These are phyloP conservation scores for Blepharisma stoltei DNA, from an alignment of 73 alveolate genomes.

Conservation along the genomic window DNA sequence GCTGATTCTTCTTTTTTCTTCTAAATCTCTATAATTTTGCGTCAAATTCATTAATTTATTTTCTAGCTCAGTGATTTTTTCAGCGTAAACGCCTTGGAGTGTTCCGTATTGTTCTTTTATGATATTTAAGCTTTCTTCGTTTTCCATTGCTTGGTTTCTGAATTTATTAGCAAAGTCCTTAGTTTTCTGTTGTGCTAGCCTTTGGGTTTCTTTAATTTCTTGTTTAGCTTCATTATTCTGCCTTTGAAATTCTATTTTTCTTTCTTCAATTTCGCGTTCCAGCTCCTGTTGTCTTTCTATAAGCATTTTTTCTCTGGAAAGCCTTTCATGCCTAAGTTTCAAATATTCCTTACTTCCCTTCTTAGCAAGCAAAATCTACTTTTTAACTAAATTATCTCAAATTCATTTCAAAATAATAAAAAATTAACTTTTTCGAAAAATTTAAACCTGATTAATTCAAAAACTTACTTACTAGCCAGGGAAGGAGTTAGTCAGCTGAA, in stretches of 20 bases:
- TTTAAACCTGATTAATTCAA: no score
- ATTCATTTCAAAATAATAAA: no score
- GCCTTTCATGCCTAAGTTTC: constrained; percentile 16
- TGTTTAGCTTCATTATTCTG: background rate
- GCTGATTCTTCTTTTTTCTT: constrained; percentile 17
- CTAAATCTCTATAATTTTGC: constrained; percentile 24
- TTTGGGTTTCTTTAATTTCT: constrained; percentile 4
- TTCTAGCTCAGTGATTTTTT: background rate
- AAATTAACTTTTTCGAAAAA: no score
- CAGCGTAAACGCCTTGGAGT: background rate
- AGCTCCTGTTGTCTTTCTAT: constrained; percentile 3
- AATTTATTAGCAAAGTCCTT: constrained; percentile 16
- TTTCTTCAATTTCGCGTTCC: background rate
- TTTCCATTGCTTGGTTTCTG: constrained; percentile 20
- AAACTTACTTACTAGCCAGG: no score
- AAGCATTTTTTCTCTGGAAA: background rate
- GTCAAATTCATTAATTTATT: background rate
- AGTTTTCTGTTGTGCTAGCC: background rate
- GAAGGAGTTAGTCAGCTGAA: background rate
- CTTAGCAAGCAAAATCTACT: no score
- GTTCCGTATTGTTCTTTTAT: constrained; percentile 16
- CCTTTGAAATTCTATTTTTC: background rate
- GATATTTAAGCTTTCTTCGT: constrained; percentile 7
- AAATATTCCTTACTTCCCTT: constrained; percentile 16
- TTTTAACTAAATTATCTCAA: no score